Evolutionary conservation across 495 filamentous ascomycete species (phyloP).

Genomic region (Aspergillus sparsus): DNA sequence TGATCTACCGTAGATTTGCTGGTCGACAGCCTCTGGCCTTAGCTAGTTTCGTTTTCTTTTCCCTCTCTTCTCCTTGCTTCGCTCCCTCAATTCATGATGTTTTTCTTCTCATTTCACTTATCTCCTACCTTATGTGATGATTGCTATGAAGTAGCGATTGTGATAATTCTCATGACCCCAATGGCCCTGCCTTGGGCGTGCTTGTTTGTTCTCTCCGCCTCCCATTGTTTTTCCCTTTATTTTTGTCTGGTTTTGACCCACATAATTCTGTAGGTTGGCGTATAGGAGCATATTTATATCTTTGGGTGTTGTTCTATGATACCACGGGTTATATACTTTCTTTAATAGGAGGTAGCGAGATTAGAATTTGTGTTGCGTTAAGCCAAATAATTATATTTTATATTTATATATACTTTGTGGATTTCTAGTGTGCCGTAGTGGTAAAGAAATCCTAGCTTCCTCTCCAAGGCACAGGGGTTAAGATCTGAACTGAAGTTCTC

Average conservation of each 20-base stretch:
- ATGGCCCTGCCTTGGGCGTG: too few species aligned
- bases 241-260: background rate
- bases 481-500: too few species aligned
- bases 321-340: constrained; percentile 37
- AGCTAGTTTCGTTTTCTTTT: too few species aligned
- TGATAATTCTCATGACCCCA: too few species aligned
- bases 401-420: background rate
- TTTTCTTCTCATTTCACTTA: too few species aligned
- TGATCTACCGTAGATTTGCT: constrained; percentile 23
- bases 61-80: too few species aligned
- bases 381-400: background rate
- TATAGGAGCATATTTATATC: constrained; percentile 14
- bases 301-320: constrained; percentile 34
- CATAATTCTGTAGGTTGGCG: constrained; percentile 18
- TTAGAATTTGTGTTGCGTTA: background rate
- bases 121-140: too few species aligned
- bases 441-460: background rate
- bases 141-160: too few species aligned
- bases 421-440: background rate
- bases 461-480: too few species aligned
- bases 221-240: background rate
- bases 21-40: too few species aligned
- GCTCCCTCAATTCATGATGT: too few species aligned
- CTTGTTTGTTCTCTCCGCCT: background rate
- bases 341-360: constrained; percentile 2